Percentiles rank a stretch among this genome's conserved stretches.
Conservation (phyloP, 305 asterid species). For the Fraxinus velutina region DNA sequence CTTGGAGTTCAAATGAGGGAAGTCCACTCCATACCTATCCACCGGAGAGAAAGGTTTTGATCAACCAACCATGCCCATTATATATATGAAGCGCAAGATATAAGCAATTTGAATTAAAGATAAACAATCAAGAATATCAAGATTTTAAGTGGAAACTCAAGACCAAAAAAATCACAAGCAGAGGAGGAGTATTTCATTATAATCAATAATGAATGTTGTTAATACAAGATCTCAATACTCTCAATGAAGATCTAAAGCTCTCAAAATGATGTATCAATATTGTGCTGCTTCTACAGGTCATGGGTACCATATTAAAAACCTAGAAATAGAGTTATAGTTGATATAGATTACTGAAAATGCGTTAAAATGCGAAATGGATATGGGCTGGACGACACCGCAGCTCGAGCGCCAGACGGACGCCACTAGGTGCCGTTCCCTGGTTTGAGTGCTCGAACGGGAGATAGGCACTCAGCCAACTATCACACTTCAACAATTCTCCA, state of each 20-base stretch:
- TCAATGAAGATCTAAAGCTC: not conserved
- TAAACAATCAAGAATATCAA: not conserved
- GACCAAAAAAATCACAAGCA: not conserved
- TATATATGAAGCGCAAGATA: not conserved
- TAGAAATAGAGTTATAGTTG: not conserved
- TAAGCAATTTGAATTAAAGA: not conserved
- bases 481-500: too few species aligned
- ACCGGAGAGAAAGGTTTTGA: not conserved
- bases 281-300: not conserved
- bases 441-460: too few species aligned
- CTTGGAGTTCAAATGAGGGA: not conserved
- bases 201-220: not conserved
- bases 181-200: not conserved
- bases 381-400: not conserved
- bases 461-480: too few species aligned
- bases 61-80: not conserved
- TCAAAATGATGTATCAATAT: not conserved
- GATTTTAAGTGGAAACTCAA: not conserved
- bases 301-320: not conserved
- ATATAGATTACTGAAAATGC: not conserved
- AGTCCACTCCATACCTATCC: not conserved
- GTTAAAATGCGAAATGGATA: not conserved
- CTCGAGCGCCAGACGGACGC: not conserved
- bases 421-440: too few species aligned
- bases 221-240: not conserved